These are phyloP conservation scores for Fusarium equiseti DNA, from an alignment of 2,329 filamentous ascomycete genomes.

Conservation along the genomic window DNA sequence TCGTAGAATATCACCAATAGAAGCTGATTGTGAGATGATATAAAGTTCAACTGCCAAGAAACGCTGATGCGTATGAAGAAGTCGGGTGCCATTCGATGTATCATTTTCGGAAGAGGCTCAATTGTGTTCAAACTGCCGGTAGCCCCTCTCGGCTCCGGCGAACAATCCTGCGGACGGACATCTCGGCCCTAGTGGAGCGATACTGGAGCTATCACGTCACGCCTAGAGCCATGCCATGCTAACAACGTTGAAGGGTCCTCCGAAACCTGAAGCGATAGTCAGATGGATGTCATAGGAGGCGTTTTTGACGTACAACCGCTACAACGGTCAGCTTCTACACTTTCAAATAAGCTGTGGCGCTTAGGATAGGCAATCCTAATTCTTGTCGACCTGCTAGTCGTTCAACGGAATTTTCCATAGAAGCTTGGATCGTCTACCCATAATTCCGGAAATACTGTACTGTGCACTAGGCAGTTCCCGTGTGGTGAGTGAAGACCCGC, in stretches of 20 bases:
- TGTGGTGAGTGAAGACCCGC: constrained; percentile 6
- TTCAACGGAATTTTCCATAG: constrained; percentile 20
- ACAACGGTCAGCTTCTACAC: neutral
- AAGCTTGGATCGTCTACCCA: constrained; percentile 7
- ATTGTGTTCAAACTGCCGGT: constrained; percentile 7
- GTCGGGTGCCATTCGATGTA: neutral
- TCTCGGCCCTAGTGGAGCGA: constrained; percentile 30
- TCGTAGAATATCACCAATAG: neutral
- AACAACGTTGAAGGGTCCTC: constrained; percentile 6
- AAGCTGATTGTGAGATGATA: neutral
- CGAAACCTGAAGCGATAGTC: constrained; percentile 2
- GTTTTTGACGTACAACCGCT: neutral
- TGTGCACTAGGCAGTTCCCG: constrained; percentile 4
- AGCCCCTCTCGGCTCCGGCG: constrained; percentile 23
- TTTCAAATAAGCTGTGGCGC: constrained; percentile 23
- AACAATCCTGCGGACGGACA: constrained; percentile 34
- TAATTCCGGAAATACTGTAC: constrained; percentile 7
- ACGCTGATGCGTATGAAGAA: neutral
- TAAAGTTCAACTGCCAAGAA: neutral
- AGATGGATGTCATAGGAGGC: neutral
- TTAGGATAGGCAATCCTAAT: constrained; percentile 15
- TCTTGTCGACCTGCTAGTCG: constrained; percentile 15
- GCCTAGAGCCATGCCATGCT: constrained; percentile 27
- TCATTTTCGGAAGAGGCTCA: neutral
- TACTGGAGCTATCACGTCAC: constrained; percentile 35